phyloP scores from a whole-genome alignment of 768 basidiomycete genomes.

The Phanerodontia chrysosporium region DNA sequence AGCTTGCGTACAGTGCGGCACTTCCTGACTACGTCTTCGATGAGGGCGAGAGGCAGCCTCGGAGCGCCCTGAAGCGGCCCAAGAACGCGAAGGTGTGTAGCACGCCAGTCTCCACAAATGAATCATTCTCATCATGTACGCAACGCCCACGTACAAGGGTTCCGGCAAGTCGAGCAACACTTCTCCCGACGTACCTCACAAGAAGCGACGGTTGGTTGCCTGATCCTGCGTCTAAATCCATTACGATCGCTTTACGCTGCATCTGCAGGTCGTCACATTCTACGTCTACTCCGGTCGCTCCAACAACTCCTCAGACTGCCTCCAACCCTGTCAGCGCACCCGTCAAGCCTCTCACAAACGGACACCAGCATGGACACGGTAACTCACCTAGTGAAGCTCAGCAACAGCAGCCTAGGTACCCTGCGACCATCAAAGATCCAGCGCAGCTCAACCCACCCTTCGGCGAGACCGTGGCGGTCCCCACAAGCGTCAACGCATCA shows the following conservation, averaged over 20 bases:
- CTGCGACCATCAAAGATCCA: constrained; percentile 35
- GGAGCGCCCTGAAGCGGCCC: constrained; percentile 66
- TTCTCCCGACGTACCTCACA: constrained; percentile 72
- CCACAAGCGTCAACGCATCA: constrained; percentile 36
- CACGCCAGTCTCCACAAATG: background rate
- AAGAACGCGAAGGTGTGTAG: constrained; percentile 55
- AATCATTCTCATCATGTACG: background rate
- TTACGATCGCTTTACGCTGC: constrained; percentile 11
- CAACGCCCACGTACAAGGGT: constrained; percentile 37
- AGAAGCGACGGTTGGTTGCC: constrained; percentile 63
- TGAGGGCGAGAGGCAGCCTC: constrained; percentile 72
- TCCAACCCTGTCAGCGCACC: background rate
- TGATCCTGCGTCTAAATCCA: background rate
- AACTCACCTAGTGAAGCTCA: constrained; percentile 26
- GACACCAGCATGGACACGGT: constrained; percentile 12
- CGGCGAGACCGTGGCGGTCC: constrained; percentile 55
- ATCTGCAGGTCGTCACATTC: constrained; percentile 17
- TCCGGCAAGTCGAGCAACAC: constrained; percentile 56
- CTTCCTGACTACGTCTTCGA: constrained; percentile 84
- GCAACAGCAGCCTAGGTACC: constrained; percentile 34
- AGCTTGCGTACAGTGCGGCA: constrained; percentile 43
- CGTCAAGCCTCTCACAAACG: constrained; percentile 2
- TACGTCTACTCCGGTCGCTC: constrained; percentile 11
- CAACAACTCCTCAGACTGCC: background rate
- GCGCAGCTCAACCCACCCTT: constrained; percentile 53